phyloP scores from a whole-genome alignment of 352 stramenopile species.

The Pilasporangium apinafurcum region DNA sequence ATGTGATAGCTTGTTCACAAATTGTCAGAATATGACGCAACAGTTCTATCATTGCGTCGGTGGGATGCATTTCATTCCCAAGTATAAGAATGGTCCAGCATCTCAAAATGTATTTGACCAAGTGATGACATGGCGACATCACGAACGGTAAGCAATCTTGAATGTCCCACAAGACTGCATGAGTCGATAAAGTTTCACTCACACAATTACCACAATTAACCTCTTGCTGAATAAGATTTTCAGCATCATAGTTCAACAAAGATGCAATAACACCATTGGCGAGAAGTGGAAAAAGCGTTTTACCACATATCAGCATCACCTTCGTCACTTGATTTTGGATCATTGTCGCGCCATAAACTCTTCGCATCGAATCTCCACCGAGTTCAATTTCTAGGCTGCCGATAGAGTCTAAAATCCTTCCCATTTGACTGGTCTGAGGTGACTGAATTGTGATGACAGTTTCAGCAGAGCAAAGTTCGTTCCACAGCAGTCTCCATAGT shows the following conservation, averaged over 20 bases:
- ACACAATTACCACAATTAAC: no score
- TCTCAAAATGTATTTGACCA: constrained; percentile 26
- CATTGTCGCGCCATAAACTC: neutral
- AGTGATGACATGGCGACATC: constrained; percentile 6
- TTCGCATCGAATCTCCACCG: neutral
- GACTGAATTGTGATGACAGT: neutral
- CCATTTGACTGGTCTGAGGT: neutral
- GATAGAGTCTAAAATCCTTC: constrained; percentile 10
- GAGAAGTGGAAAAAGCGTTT: neutral
- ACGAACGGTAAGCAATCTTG: constrained; percentile 3
- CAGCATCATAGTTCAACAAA: no score
- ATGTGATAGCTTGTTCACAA: constrained; percentile 11
- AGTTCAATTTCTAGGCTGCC: neutral
- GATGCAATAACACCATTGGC: neutral
- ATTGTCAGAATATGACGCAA: constrained; percentile 16
- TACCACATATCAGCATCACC: constrained; percentile 1
- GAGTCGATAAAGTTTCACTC: no score
- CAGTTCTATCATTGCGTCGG: constrained; percentile 11
- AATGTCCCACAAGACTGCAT: neutral
- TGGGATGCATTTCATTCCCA: neutral
- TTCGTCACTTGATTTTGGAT: constrained; percentile 3
- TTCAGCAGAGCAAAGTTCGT: constrained; percentile 1
- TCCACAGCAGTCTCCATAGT: constrained; percentile 30
- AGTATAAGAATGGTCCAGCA: constrained; percentile 16
- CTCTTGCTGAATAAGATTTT: no score